These are phyloP conservation scores for Stephanodiscus triporus DNA, from an alignment of 108 stramenopile species.

Conservation along the genomic window DNA sequence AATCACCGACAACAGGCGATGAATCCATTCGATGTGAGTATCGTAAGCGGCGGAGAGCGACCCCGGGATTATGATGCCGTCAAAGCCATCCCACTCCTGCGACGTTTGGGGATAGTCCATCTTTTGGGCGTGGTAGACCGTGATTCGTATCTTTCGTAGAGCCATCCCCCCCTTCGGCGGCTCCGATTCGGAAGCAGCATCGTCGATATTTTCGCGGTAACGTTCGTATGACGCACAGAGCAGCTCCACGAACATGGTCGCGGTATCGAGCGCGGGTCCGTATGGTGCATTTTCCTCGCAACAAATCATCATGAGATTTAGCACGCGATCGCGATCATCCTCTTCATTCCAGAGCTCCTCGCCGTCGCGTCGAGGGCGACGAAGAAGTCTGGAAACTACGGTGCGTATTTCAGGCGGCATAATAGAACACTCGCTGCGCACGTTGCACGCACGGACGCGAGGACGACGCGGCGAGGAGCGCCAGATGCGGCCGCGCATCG, in stretches of 20 bases:
- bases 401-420: neutral
- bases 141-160: constrained; percentile 29
- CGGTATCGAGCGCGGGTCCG: constrained; percentile 73
- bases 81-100: constrained; percentile 52
- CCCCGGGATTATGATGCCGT: constrained; percentile 80
- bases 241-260: constrained; percentile 68
- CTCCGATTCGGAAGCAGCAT: neutral
- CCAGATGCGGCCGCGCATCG: too few species aligned
- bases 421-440: too few species aligned
- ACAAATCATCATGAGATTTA: constrained; percentile 57
- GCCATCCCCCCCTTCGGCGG: too few species aligned
- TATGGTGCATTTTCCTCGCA: constrained; percentile 80
- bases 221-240: constrained; percentile 30
- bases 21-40: constrained; percentile 60
- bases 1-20: constrained; percentile 54
- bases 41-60: constrained; percentile 80
- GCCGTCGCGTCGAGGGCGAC: neutral
- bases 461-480: too few species aligned
- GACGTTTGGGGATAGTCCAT: constrained; percentile 58
- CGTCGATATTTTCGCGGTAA: neutral
- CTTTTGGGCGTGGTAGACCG: constrained; percentile 55
- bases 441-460: too few species aligned
- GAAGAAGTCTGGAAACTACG: neutral
- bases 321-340: neutral
- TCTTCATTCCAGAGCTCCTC: neutral